These are phyloP conservation scores for Scutellaria galericulata DNA, from an alignment of 257 asterid species.

Conservation along the genomic window DNA sequence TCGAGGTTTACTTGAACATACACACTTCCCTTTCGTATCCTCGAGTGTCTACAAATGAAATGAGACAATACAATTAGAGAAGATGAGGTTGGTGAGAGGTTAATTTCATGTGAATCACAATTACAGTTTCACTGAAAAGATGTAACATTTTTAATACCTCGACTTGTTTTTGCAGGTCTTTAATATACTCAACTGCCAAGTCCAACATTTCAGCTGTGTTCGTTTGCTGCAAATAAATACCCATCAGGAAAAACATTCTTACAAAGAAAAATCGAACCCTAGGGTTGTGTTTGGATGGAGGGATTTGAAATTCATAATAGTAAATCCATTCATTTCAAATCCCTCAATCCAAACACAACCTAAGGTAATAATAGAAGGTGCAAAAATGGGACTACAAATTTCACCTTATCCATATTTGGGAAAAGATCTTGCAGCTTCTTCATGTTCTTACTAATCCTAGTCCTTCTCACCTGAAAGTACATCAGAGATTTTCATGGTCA, in stretches of 20 bases:
- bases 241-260: background rate
- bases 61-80: constrained; percentile 22
- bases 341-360: no score
- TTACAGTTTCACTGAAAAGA: constrained; percentile 14
- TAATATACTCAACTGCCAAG: constrained; percentile 63
- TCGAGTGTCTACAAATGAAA: constrained; percentile 43
- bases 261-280: background rate
- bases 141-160: constrained; percentile 45
- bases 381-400: constrained; percentile 3
- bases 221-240: constrained; percentile 54
- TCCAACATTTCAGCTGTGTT: constrained; percentile 71
- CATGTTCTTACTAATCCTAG: constrained; percentile 84
- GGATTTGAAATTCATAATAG: no score
- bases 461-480: constrained; percentile 66
- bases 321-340: no score
- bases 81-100: constrained; percentile 32
- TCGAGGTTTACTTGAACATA: constrained; percentile 43
- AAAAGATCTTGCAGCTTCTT: constrained; percentile 92
- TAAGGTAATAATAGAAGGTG: background rate
- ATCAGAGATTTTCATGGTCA: background rate
- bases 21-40: constrained; percentile 49
- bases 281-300: background rate
- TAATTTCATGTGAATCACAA: constrained; percentile 25
- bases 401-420: constrained; percentile 91
- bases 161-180: constrained; percentile 61